Evolutionary conservation across 1,284 basidiomycete genomes (phyloP).

Genomic region (Tilletia indica): DNA sequence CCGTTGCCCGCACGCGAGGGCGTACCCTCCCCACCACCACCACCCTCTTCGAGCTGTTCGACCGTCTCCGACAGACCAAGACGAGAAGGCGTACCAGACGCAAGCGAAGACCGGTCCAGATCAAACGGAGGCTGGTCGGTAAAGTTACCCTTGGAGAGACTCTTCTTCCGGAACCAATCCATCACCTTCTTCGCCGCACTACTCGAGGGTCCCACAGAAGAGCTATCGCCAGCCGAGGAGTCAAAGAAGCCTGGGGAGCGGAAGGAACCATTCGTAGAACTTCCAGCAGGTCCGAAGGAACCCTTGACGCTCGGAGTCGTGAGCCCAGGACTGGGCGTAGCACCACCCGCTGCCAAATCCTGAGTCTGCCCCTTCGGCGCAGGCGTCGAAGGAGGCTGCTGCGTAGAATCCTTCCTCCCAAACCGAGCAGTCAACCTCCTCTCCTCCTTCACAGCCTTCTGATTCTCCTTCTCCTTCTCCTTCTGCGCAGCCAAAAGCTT

Average conservation of each 20-base stretch:
- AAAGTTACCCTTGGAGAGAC: constrained; percentile 56
- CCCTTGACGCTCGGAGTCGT: constrained; percentile 8
- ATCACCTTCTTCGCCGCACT: constrained; percentile 65
- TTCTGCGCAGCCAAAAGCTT: constrained; percentile 1
- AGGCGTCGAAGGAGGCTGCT: neutral
- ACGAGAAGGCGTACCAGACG: constrained; percentile 12
- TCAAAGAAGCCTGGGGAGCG: constrained; percentile 4
- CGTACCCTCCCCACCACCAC: neutral
- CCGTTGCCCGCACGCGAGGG: neutral
- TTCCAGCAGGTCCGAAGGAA: constrained; percentile 7
- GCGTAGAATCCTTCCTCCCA: constrained; percentile 23
- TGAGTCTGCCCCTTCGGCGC: neutral
- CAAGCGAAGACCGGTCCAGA: constrained; percentile 17
- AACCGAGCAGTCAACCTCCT: constrained; percentile 20
- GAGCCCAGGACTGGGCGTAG: neutral
- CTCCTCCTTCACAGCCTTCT: constrained; percentile 25
- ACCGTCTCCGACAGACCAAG: neutral
- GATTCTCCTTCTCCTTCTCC: neutral
- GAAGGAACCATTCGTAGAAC: neutral
- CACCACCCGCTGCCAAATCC: neutral
- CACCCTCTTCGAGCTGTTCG: too few relatives aligned
- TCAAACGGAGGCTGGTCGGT: constrained; percentile 44
- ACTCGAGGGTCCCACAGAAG: constrained; percentile 56
- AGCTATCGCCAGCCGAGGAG: constrained; percentile 35
- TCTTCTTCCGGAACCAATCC: constrained; percentile 66